A percentile compares a stretch with the other conserved stretches of the same genome.
phyloP scores from a whole-genome alignment of 345 rosid species.

The Kernera saxatilis region DNA sequence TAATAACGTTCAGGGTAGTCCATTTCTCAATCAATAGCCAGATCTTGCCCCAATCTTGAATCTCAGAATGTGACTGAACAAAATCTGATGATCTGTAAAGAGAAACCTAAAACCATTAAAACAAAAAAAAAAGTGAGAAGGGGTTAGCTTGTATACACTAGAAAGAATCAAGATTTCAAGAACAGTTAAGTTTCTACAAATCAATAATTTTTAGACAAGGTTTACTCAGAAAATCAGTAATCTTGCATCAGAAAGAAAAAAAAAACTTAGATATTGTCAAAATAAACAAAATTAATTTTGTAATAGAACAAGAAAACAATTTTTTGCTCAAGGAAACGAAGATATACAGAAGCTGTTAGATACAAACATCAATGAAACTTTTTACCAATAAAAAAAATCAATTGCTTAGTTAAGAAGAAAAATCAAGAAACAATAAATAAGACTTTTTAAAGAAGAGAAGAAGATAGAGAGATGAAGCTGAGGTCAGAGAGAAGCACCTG shows the following conservation, averaged over 20 bases:
- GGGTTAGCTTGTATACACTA: not conserved
- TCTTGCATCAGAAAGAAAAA: not conserved
- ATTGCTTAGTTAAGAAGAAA: not conserved
- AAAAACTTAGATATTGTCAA: not conserved
- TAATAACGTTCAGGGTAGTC: slow-evolving; percentile 29
- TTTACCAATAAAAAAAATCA: not conserved
- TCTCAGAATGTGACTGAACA: not conserved
- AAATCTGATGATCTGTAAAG: slow-evolving; percentile 6
- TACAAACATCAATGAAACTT: not conserved
- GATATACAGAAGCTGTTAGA: not conserved
- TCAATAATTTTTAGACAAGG: not conserved
- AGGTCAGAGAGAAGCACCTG: slow-evolving; percentile 13
- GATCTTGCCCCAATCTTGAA: slow-evolving; percentile 9
- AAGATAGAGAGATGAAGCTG: not conserved
- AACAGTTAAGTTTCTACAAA: not conserved
- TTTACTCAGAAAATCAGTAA: not conserved
- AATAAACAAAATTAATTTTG: not conserved
- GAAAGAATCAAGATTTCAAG: not conserved
- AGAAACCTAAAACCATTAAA: not conserved
- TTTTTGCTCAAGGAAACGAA: not conserved
- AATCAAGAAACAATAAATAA: not conserved
- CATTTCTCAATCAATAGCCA: slow-evolving; percentile 8
- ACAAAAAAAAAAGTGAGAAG: not conserved
- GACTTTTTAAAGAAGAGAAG: not conserved
- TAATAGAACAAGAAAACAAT: not conserved